Conservation (phyloP, 2,329 filamentous ascomycete genomes). For the Ophiocordyceps australis region DNA sequence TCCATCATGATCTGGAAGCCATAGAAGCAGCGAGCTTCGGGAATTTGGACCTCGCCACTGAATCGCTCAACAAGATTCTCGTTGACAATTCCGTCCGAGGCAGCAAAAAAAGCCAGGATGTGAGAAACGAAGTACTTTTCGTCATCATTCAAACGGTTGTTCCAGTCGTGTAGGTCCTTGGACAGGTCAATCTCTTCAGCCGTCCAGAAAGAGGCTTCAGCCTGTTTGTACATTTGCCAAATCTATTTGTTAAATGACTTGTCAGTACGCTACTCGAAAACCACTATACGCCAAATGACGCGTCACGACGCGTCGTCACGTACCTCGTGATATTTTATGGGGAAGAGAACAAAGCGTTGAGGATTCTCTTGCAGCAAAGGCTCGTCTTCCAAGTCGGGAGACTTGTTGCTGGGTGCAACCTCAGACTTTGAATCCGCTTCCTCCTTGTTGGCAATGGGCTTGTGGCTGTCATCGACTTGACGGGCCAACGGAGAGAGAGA, state of each 20-base stretch:
- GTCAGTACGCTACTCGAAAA: too few species aligned
- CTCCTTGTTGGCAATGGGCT: conserved; percentile 28
- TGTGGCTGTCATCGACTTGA: conserved; percentile 42
- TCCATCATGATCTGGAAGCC: conserved; percentile 99
- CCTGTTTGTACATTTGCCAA: conserved; percentile 99
- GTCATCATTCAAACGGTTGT: conserved; percentile 90
- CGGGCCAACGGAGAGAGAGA: conserved; percentile 31
- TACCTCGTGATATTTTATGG: conserved; percentile 98
- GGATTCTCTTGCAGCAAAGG: conserved; percentile 91
- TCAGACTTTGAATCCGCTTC: conserved; percentile 15
- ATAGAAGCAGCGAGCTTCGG: conserved; percentile 98
- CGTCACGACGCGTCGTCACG: too few species aligned
- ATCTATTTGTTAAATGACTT: conserved; percentile 44
- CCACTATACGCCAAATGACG: too few species aligned
- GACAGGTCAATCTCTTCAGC: conserved; percentile 98
- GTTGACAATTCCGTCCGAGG: conserved; percentile 97
- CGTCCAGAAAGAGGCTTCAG: conserved; percentile 98
- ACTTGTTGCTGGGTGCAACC: conserved; percentile 36
- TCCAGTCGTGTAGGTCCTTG: conserved; percentile 98
- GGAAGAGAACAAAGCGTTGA: conserved; percentile 91
- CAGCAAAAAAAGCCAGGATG: conserved; percentile 96
- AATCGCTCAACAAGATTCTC: conserved; percentile 98
- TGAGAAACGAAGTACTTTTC: conserved; percentile 98
- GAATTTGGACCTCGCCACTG: conserved; percentile 89
- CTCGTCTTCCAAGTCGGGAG: conserved; percentile 62